Conservation (phyloP, 2,329 filamentous ascomycete genomes). For the Pseudogymnoascus sp. region DNA sequence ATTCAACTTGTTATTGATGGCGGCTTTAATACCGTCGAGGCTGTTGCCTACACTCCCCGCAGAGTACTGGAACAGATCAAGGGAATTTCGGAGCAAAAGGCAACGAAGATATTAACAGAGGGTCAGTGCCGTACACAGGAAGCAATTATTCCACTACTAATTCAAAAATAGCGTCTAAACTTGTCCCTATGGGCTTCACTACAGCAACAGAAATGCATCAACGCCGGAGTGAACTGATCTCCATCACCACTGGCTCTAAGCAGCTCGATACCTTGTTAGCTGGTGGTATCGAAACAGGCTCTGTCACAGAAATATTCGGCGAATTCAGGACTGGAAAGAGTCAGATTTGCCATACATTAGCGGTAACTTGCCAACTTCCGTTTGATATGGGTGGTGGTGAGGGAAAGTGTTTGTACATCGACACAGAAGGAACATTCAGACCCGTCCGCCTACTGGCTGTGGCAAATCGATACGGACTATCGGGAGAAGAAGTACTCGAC, state of each 20-base stretch:
- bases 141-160: conserved; percentile 10
- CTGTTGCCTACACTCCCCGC: conserved; percentile 83
- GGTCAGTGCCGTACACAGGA: conserved; percentile 42
- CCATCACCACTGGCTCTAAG: conserved; percentile 96
- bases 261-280: conserved; percentile 91
- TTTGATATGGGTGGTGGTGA: conserved; percentile 99
- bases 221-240: conserved; percentile 91
- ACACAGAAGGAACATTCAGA: conserved; percentile 94
- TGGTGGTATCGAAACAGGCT: conserved; percentile 92
- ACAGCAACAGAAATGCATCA: conserved; percentile 99
- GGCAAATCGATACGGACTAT: conserved; percentile 87
- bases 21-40: conserved; percentile 91
- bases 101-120: conserved; percentile 81
- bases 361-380: conserved; percentile 92
- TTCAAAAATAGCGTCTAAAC: conserved; percentile 63
- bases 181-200: conserved; percentile 98
- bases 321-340: conserved; percentile 98
- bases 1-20: conserved; percentile 88
- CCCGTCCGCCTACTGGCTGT: conserved; percentile 86
- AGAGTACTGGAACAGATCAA: conserved; percentile 89
- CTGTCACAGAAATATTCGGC: conserved; percentile 95
- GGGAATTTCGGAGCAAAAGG: conserved; percentile 95
- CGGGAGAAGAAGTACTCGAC: conserved; percentile 93
- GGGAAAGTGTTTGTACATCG: conserved; percentile 96
- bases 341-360: conserved; percentile 97